Percentiles rank a stretch among this genome's conserved stretches.
Evolutionary conservation across 495 filamentous ascomycete genomes (phyloP).

Genomic region (Bryoglossum gracile): DNA sequence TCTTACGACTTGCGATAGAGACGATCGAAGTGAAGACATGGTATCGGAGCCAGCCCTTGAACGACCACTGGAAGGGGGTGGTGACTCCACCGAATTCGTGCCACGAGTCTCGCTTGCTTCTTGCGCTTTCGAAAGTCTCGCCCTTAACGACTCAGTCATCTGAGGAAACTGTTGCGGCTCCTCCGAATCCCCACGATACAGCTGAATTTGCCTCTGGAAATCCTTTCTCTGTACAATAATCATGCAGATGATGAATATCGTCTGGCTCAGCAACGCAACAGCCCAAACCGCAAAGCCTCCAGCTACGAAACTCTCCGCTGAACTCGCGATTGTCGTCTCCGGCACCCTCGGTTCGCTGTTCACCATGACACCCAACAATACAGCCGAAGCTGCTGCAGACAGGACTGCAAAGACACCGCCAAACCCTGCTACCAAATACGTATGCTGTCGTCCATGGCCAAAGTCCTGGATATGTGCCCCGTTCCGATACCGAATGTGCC

Average conservation of each 20-base stretch:
- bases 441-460: slow-evolving; percentile 21
- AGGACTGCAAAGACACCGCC: slow-evolving; percentile 15
- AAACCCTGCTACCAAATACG: slow-evolving; percentile 20
- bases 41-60: slow-evolving; percentile 36
- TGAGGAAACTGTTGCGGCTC: slow-evolving; percentile 14
- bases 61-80: slow-evolving; percentile 20
- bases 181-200: slow-evolving; percentile 9
- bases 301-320: slow-evolving; percentile 22
- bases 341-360: slow-evolving; percentile 15
- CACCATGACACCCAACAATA: slow-evolving; percentile 25
- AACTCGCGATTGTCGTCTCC: slow-evolving; percentile 8
- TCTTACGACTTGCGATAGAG: slow-evolving; percentile 42
- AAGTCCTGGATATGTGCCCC: slow-evolving; percentile 22
- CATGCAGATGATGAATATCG: slow-evolving; percentile 22
- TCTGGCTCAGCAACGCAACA: slow-evolving; percentile 22
- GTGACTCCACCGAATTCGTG: slow-evolving; percentile 24
- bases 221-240: slow-evolving; percentile 21
- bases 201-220: slow-evolving; percentile 19
- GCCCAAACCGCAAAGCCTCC: slow-evolving; percentile 28
- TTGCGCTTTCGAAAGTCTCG: slow-evolving; percentile 10
- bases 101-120: slow-evolving; percentile 9
- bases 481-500: slow-evolving; percentile 19
- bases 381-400: slow-evolving; percentile 13
- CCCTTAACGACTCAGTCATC: slow-evolving; percentile 22
- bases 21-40: slow-evolving; percentile 45